phyloP scores from a whole-genome alignment of 192 early-diverging fungal genomes.

The Funneliformis mosseae region DNA sequence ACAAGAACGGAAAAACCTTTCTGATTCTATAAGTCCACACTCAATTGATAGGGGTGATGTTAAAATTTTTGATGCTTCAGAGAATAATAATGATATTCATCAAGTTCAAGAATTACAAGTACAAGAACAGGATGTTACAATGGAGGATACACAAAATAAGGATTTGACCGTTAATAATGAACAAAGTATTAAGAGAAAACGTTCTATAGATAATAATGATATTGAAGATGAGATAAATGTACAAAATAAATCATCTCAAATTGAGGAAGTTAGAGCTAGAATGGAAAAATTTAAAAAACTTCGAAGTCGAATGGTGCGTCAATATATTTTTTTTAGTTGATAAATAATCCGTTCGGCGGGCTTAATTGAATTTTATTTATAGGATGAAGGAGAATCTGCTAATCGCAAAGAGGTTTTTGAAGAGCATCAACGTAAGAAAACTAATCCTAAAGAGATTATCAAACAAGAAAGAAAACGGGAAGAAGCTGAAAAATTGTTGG shows the following conservation, averaged over 20 bases:
- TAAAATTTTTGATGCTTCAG: background rate
- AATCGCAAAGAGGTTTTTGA: constrained; percentile 77
- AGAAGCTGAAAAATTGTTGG: constrained; percentile 74
- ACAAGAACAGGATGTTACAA: background rate
- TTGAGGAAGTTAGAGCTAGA: background rate
- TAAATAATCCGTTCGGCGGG: no score
- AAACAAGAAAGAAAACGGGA: constrained; percentile 68
- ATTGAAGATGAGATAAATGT: background rate
- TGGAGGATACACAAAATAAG: background rate
- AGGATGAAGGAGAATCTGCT: constrained; percentile 42
- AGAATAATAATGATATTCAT: background rate
- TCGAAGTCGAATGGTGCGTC: background rate
- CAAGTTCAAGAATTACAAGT: background rate
- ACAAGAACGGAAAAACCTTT: background rate
- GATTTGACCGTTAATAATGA: background rate
- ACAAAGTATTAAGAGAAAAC: background rate
- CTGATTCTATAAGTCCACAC: background rate
- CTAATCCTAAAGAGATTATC: constrained; percentile 64
- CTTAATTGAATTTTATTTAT: background rate
- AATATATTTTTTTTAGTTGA: background rate
- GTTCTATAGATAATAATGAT: background rate
- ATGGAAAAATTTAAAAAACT: constrained; percentile 8
- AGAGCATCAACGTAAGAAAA: constrained; percentile 73
- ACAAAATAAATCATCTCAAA: background rate
- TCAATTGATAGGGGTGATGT: background rate